phyloP scores from a whole-genome alignment of 2,329 filamentous ascomycete genomes.

The Phyllosticta paracitricarpa region DNA sequence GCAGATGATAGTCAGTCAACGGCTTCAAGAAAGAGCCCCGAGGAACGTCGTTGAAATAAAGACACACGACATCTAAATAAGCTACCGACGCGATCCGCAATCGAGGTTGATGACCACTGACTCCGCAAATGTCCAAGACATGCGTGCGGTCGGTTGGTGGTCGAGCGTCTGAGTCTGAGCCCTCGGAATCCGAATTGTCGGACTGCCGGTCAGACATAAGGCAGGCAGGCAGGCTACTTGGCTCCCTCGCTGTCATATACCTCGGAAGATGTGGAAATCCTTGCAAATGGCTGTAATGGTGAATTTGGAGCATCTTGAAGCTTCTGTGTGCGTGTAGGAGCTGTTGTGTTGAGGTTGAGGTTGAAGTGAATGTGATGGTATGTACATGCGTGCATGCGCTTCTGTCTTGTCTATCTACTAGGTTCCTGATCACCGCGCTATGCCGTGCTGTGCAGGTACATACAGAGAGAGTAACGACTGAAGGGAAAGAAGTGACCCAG shows the following conservation, averaged over 20 bases:
- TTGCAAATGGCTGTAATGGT: no score
- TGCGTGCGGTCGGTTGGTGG: not conserved
- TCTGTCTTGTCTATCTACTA: not conserved
- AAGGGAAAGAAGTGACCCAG: not conserved
- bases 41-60: not conserved
- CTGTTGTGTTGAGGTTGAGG: not conserved
- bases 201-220: no score
- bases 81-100: not conserved
- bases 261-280: no score
- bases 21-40: no score
- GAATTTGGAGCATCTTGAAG: no score
- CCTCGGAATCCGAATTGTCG: no score
- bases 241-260: no score
- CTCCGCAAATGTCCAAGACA: not conserved
- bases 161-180: no score
- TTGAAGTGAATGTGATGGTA: not conserved
- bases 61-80: not conserved
- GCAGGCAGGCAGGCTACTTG: no score
- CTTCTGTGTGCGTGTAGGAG: not conserved
- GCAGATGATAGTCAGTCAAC: not conserved
- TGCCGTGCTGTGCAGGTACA: not conserved
- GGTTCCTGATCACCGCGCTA: not conserved
- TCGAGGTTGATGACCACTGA: not conserved
- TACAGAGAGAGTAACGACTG: not conserved
- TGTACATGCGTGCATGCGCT: not conserved